Evolutionary conservation across 371 early-diverging fungal genomes (phyloP).

Genomic region (Saksenaea vasiformis): DNA sequence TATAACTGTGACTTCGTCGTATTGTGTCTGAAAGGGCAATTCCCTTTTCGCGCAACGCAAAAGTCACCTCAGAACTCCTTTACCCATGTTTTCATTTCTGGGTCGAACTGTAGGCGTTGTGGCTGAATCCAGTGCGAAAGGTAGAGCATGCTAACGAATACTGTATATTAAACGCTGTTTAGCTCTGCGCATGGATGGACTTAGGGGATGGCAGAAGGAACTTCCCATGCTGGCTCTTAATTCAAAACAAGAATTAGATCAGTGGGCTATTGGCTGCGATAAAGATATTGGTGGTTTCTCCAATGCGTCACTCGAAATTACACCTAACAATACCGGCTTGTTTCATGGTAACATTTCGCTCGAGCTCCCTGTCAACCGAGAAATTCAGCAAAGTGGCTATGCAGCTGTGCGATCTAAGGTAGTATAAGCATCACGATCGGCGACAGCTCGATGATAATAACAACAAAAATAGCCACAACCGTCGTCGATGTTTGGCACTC

Average conservation of each 20-base stretch:
- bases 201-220: slow-evolving; percentile 67
- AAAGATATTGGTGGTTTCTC: slow-evolving; percentile 88
- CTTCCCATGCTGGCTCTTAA: slow-evolving; percentile 67
- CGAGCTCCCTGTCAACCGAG: slow-evolving; percentile 71
- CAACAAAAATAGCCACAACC: slow-evolving; percentile 13
- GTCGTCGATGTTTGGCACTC: slow-evolving; percentile 68
- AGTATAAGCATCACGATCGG: not conserved
- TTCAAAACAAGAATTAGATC: slow-evolving; percentile 56
- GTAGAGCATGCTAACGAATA: slow-evolving; percentile 17
- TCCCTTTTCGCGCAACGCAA: no score
- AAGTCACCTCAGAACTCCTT: slow-evolving; percentile 30
- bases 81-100: slow-evolving; percentile 50
- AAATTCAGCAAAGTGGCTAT: slow-evolving; percentile 86
- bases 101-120: slow-evolving; percentile 53
- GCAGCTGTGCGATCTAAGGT: slow-evolving; percentile 85
- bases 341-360: slow-evolving; percentile 85
- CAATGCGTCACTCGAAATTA: slow-evolving; percentile 59
- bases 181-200: slow-evolving; percentile 49
- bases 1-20: no score
- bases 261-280: slow-evolving; percentile 88
- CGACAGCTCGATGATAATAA: not conserved
- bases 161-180: not conserved
- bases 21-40: not conserved
- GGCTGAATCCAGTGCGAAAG: slow-evolving; percentile 55
- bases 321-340: slow-evolving; percentile 56